Base-by-base conservation (phyloP, 805 yeast species). In the Blastobotrys terrestris region DNA sequence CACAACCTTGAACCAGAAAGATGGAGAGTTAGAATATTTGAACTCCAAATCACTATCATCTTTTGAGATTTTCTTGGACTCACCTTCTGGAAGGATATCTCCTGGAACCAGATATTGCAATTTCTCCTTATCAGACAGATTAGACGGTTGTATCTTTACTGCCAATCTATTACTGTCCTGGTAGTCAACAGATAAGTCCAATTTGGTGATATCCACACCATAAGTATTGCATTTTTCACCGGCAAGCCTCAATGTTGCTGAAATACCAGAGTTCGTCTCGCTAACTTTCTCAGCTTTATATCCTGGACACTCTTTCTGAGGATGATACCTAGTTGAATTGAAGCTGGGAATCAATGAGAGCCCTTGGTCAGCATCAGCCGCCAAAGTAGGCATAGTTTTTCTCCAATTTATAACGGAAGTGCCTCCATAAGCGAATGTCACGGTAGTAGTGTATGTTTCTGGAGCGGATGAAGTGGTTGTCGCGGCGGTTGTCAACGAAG, bases 1-100 rank as follows among this genome's bases (percentile, higher is more conserved):
- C 11, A 48, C 47, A 31, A 68, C 51, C 18, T 48, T 42, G 42
- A 61, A 60, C 44, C 53, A 50, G 53, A 61, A 61, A 4, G 63
- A 47, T 11, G 52, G 48, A 19, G 50, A 49, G 39, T 39, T 44
- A 21, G 40, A 19, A 18, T 41, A 46, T 18, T 46, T 42, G 31
- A 49, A 39, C 19, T 31, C 39, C 18, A 51, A 26, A 19, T 46
- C 51, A 18, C 42, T 21, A 2, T 21, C 31, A 19, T 31, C 46
- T 5, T 31, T 16, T 14, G 20, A 46, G 19, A 19, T 49, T 8
- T 26, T 18, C 22, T 49, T 47, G 15, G 39, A 18, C 3, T 31
- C 4, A 11, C 52, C 52, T n/a, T 15, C 13, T 20, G 49, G 54
- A 13, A 53, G 53, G 21, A 42, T 16, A 8, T 51, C 56, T 2